Evolutionary conservation across 176 grass and related monocot species (phyloP), one percentile per base, ranked within the genome.

Genomic region (Zoysia pacifica): DNA sequence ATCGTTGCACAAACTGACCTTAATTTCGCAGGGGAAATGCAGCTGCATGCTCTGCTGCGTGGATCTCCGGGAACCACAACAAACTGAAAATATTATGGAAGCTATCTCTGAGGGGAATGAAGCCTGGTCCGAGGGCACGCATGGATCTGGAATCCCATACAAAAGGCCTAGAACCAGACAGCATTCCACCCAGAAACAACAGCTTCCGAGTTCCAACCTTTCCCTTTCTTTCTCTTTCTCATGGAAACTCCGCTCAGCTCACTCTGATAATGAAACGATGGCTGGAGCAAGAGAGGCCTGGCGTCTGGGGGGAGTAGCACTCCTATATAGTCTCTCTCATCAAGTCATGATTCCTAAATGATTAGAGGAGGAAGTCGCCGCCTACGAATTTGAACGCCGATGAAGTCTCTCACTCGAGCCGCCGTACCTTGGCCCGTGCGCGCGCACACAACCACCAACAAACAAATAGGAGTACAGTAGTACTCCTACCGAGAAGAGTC

Each of bases 61-160:
- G 13, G 13, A 56, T 52, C 50, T 13, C 50, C 8, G 50, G 50
- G 50, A 14, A 52, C 3, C 50, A 52, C 50, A 52, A 13, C 11
- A 56, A 15, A 4, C 52, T 1, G 15, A 7, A 5, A 7, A 5
- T 1, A 18, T 2, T 16, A 19, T 59, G 12, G 86, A 97, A 89
- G 83, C 89, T 86, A 76, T 81, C 56, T 84, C 81, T 89, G 81
- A 77, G 94, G 86, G 94, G 94, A 97, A 97, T 97, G 94, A 97
- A 93, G 94, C 94, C 94, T 97, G 94, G 94, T 97, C 94, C 94
- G 94, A 97, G 94, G 49, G 80, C 83, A 93, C 81, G 84, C 5
- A 72, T 50, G 16, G 44, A 47, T 64, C 14, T n/a, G 3, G n/a
- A 9, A n/a, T 37, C 49, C 35, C 16, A 63, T 42, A 6, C 7